Percentiles rank a stretch among this genome's conserved stretches.
These are phyloP conservation scores for Lotus japonicus DNA, from an alignment of 306 rosid species.

Conservation along the genomic window DNA sequence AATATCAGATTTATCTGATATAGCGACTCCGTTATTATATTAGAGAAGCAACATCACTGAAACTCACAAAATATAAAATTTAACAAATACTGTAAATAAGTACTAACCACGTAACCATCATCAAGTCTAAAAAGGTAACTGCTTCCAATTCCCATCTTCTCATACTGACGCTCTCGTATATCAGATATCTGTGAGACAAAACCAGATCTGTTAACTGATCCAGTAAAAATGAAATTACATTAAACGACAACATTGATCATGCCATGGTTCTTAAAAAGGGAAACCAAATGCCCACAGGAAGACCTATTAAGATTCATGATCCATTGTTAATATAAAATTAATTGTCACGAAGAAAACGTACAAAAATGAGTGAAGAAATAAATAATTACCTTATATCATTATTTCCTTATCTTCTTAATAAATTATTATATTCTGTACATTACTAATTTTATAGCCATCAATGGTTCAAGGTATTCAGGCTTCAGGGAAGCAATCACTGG, in stretches of 20 bases:
- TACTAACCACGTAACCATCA: constrained; percentile 97
- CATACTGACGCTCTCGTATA: constrained; percentile 83
- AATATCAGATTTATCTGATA: neutral
- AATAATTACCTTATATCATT: neutral
- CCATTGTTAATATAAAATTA: neutral
- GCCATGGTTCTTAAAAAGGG: neutral
- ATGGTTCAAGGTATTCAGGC: neutral
- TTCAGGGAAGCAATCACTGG: neutral
- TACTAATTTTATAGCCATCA: neutral
- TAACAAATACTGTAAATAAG: constrained; percentile 13
- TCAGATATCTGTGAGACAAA: constrained; percentile 74
- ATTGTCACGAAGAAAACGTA: neutral
- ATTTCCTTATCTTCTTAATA: neutral
- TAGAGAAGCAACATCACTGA: neutral
- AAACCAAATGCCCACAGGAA: neutral
- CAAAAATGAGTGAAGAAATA: neutral
- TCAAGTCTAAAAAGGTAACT: constrained; percentile 96
- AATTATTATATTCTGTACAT: neutral
- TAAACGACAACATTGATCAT: neutral
- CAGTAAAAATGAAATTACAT: neutral
- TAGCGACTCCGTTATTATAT: neutral
- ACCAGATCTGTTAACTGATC: neutral
- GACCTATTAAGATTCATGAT: constrained; percentile 10
- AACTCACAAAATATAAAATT: neutral
- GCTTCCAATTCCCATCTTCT: constrained; percentile 97